phyloP scores from a whole-genome alignment of 2,329 filamentous ascomycete species.

The Fusarium pininemorale region DNA sequence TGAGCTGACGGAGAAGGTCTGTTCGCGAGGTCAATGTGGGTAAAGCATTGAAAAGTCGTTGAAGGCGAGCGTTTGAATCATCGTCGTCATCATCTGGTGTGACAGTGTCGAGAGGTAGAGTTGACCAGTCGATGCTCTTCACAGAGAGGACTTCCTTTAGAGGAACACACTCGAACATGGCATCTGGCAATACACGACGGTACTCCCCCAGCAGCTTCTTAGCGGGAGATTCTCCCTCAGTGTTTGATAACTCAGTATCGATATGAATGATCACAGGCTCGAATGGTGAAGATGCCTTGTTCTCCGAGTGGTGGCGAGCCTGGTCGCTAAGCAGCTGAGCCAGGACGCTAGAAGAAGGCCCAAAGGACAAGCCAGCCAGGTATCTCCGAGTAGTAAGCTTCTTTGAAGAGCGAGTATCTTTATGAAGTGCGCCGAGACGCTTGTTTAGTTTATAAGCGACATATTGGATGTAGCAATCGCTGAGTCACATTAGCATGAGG shows the following conservation, averaged over 20 bases:
- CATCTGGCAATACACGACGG: constrained; percentile 69
- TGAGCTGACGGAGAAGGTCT: constrained; percentile 77
- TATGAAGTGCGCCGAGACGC: constrained; percentile 65
- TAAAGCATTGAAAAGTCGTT: constrained; percentile 66
- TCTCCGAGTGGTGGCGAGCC: constrained; percentile 70
- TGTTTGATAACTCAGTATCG: constrained; percentile 51
- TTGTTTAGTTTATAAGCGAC: constrained; percentile 82
- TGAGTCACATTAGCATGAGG: constrained; percentile 31
- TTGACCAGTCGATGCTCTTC: constrained; percentile 62
- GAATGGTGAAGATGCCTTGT: constrained; percentile 72
- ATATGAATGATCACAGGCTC: constrained; percentile 70
- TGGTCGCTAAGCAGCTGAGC: constrained; percentile 79
- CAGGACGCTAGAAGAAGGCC: constrained; percentile 80
- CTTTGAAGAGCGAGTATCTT: constrained; percentile 53
- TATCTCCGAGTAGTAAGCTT: constrained; percentile 57
- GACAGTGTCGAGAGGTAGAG: constrained; percentile 48
- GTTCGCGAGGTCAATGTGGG: constrained; percentile 78
- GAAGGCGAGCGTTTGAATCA: constrained; percentile 56
- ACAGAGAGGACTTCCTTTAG: constrained; percentile 70
- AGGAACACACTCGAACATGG: constrained; percentile 69
- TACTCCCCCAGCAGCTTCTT: constrained; percentile 61
- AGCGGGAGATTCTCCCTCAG: constrained; percentile 45
- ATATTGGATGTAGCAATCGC: constrained; percentile 80
- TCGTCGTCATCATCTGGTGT: constrained; percentile 4
- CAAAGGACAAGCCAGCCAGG: constrained; percentile 83